Conservation (phyloP, 805 yeast genomes). For the Yueomyces sp. region DNA sequence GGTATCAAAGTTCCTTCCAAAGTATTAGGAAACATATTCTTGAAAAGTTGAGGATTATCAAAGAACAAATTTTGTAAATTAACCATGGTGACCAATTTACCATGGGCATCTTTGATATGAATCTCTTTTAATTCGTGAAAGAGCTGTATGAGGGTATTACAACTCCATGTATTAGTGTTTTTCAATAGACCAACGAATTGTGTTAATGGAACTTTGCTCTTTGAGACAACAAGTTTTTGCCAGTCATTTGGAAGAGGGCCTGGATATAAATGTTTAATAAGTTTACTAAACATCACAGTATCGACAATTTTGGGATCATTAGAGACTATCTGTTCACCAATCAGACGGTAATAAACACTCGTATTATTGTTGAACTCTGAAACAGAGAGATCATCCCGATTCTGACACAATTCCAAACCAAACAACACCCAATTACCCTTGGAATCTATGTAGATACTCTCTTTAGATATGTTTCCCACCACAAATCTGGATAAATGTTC, state of each 20-base stretch:
- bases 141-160: constrained; percentile 36
- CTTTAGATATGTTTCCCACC: constrained; percentile 47
- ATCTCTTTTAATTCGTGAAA: constrained; percentile 43
- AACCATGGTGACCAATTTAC: constrained; percentile 31
- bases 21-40: constrained; percentile 34
- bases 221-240: constrained; percentile 12
- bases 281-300: constrained; percentile 14
- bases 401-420: constrained; percentile 49
- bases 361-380: constrained; percentile 4
- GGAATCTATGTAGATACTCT: constrained; percentile 50
- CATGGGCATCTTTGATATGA: constrained; percentile 37
- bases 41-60: constrained; percentile 25
- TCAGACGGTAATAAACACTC: constrained; percentile 3
- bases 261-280: constrained; percentile 29
- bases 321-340: constrained; percentile 6
- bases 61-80: constrained; percentile 21
- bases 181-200: constrained; percentile 24
- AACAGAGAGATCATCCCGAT: constrained; percentile 20
- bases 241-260: constrained; percentile 27
- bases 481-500: constrained; percentile 28
- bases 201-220: constrained; percentile 14
- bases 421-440: constrained; percentile 76
- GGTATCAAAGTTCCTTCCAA: constrained; percentile 58
- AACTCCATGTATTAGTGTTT: constrained; percentile 22
- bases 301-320: constrained; percentile 28